These are phyloP conservation scores for Sanghuangporus weigelae DNA, from an alignment of 1,284 basidiomycete genomes.

Conservation along the genomic window DNA sequence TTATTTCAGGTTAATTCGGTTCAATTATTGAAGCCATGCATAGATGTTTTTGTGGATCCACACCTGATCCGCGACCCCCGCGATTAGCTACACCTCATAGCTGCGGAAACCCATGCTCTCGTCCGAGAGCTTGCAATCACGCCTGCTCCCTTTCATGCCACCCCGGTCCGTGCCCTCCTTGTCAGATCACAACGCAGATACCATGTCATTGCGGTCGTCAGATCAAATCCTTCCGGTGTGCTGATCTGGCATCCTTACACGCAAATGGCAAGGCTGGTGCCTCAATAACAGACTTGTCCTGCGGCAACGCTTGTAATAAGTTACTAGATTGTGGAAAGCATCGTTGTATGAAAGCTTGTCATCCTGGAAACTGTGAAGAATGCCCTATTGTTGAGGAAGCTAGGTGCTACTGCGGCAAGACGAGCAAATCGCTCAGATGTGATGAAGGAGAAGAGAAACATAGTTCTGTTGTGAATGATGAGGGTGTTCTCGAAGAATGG, in stretches of 20 bases:
- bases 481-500: conserved; percentile 23
- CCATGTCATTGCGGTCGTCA: conserved; percentile 68
- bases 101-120: conserved; percentile 74
- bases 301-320: conserved; percentile 59
- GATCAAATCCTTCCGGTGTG: conserved; percentile 61
- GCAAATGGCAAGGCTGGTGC: conserved; percentile 23
- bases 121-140: conserved; percentile 56
- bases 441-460: conserved; percentile 46
- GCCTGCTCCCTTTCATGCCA: conserved; percentile 69
- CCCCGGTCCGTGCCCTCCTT: conserved; percentile 78
- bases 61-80: conserved; percentile 63
- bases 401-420: conserved; percentile 76
- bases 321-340: conserved; percentile 67
- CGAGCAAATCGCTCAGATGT: conserved; percentile 55
- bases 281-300: conserved; percentile 46
- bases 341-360: conserved; percentile 56
- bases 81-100: conserved; percentile 79
- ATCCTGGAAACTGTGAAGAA: conserved; percentile 63
- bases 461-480: conserved; percentile 25
- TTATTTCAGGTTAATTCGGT: neutral
- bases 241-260: conserved; percentile 33
- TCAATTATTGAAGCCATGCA: neutral
- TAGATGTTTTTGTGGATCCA: conserved; percentile 82
- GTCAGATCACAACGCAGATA: conserved; percentile 44
- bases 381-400: conserved; percentile 53